Percentiles rank a stretch among this genome's conserved stretches.
Conservation (phyloP, 106 monocot species). For the Phalaenopsis equestris region DNA sequence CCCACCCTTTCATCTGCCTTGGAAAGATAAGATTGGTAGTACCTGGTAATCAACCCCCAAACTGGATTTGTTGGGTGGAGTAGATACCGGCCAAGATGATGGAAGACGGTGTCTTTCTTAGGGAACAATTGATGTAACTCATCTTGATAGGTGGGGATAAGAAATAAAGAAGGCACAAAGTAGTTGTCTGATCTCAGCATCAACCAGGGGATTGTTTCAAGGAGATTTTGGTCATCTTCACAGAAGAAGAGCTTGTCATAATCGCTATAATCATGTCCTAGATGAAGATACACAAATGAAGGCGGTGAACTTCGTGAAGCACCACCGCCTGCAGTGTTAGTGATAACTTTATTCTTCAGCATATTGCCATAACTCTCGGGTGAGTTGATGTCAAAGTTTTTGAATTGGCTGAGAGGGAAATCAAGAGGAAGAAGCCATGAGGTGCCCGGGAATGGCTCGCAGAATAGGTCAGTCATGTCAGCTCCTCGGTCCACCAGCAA, state of each 20-base stretch:
- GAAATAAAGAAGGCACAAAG: constrained; percentile 65
- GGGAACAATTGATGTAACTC: constrained; percentile 62
- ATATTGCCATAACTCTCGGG: constrained; percentile 57
- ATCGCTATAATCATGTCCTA: constrained; percentile 44
- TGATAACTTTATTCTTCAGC: constrained; percentile 29
- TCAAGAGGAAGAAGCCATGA: constrained; percentile 67
- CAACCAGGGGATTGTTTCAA: constrained; percentile 61
- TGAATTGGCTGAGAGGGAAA: constrained; percentile 40
- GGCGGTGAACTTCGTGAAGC: constrained; percentile 12
- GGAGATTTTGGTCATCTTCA: constrained; percentile 47
- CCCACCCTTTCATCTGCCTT: constrained; percentile 51
- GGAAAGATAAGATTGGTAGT: constrained; percentile 55
- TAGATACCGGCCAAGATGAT: constrained; percentile 74
- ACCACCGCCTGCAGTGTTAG: neutral
- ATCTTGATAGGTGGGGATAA: constrained; percentile 44
- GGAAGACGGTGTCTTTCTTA: constrained; percentile 68
- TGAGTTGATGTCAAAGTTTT: constrained; percentile 11
- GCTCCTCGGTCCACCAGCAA: constrained; percentile 37
- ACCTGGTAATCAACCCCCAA: constrained; percentile 74
- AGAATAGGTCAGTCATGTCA: constrained; percentile 63
- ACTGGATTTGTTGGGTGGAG: constrained; percentile 73
- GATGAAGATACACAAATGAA: constrained; percentile 45
- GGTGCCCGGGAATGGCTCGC: constrained; percentile 70
- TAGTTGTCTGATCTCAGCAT: constrained; percentile 68
- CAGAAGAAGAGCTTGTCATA: constrained; percentile 71